phyloP scores from a whole-genome alignment of 306 rosid species.

The Cucumis sativus region DNA sequence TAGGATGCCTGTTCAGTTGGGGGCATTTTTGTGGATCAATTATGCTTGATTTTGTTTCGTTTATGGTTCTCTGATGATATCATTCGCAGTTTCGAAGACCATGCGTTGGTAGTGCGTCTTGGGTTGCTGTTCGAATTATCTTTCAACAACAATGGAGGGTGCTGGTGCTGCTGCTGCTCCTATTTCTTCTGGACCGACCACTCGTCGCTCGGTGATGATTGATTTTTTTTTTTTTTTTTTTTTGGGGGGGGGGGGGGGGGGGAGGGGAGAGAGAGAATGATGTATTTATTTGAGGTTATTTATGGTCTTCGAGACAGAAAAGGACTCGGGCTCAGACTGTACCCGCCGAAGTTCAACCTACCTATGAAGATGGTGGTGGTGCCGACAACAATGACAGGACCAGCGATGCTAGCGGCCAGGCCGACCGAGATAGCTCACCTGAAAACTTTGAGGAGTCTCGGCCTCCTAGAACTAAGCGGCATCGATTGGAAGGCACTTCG shows the following conservation, averaged over 20 bases:
- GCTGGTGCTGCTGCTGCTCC: conserved; percentile 30
- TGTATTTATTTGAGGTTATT: conserved; percentile 15
- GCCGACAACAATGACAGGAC: conserved; percentile 23
- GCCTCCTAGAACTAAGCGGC: conserved; percentile 40
- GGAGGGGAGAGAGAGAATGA: neutral
- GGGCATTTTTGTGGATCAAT: neutral
- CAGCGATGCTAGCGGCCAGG: conserved; percentile 36
- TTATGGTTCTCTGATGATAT: conserved; percentile 24
- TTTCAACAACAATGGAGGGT: conserved; percentile 32
- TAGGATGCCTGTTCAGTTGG: neutral
- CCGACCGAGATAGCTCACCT: conserved; percentile 64
- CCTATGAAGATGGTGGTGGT: conserved; percentile 21
- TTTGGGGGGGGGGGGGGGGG: neutral
- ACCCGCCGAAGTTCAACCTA: conserved; percentile 17
- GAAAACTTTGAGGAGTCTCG: conserved; percentile 52
- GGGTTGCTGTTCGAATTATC: conserved; percentile 10
- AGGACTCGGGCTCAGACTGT: conserved; percentile 46
- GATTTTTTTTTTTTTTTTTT: neutral
- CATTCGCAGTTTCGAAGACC: conserved; percentile 19
- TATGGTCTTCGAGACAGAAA: conserved; percentile 36
- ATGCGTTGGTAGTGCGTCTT: conserved; percentile 18
- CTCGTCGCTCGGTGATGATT: conserved; percentile 43
- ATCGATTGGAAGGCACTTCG: conserved; percentile 43
- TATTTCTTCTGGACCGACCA: conserved; percentile 42
- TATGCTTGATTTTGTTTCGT: conserved; percentile 1